Percentiles rank a stretch among this genome's conserved stretches.
Evolutionary conservation across 2,329 filamentous ascomycete genomes (phyloP).

Genomic region (Aspergillus sp.): DNA sequence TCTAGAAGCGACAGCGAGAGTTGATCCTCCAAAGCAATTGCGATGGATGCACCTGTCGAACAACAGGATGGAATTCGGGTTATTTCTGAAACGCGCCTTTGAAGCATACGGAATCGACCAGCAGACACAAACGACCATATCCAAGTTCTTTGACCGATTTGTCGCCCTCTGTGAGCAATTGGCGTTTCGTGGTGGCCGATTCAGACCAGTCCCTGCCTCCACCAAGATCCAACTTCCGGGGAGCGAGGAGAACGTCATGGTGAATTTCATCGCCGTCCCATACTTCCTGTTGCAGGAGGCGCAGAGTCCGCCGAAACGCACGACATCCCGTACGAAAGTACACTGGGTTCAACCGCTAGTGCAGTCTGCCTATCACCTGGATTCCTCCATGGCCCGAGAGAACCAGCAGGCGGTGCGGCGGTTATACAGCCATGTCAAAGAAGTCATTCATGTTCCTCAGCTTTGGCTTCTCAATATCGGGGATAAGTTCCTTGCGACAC

Average conservation of each 20-base stretch:
- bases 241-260: not conserved
- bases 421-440: not conserved
- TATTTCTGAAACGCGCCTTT: not conserved
- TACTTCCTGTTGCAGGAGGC: slow-evolving; percentile 3
- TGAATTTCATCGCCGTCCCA: slow-evolving; percentile 3
- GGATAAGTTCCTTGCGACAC: not conserved
- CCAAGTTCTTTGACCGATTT: not conserved
- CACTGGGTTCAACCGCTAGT: slow-evolving; percentile 15
- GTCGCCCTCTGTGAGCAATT: not conserved
- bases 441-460: slow-evolving; percentile 11
- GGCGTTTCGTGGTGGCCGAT: slow-evolving; percentile 6
- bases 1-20: too few relatives aligned
- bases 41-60: too few relatives aligned
- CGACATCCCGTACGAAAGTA: not conserved
- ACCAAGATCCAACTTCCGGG: not conserved
- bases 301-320: too few relatives aligned
- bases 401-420: slow-evolving; percentile 12
- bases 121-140: not conserved
- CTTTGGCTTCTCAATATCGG: slow-evolving; percentile 15
- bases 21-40: too few relatives aligned
- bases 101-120: not conserved
- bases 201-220: not conserved
- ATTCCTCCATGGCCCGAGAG: slow-evolving; percentile 9
- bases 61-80: not conserved
- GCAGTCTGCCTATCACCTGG: slow-evolving; percentile 14